These are phyloP conservation scores for Colletotrichum trifolii DNA, from an alignment of 2,329 filamentous ascomycete species.

Conservation along the genomic window DNA sequence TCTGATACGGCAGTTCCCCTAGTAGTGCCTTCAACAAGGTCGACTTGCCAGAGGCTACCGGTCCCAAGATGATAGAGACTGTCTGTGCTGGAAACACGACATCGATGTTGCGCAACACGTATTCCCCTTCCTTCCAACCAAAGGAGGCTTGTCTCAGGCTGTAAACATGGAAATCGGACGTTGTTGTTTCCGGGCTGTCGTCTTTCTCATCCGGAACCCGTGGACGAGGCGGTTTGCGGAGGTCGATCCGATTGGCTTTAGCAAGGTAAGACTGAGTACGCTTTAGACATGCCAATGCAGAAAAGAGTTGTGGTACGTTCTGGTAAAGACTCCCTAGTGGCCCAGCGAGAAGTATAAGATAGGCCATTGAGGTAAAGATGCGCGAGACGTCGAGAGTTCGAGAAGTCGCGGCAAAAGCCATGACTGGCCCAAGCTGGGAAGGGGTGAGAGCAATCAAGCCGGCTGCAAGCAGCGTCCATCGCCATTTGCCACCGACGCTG, in stretches of 20 bases:
- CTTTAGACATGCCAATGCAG: conserved; percentile 28
- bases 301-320: background rate
- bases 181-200: background rate
- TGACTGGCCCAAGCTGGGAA: background rate
- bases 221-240: background rate
- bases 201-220: background rate
- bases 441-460: background rate
- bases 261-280: conserved; percentile 49
- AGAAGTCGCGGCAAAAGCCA: background rate
- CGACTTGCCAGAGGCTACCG: conserved; percentile 51
- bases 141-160: background rate
- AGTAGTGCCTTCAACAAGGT: conserved; percentile 50
- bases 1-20: conserved; percentile 41
- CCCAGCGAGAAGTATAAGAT: background rate
- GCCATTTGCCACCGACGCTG: background rate
- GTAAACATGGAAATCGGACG: background rate
- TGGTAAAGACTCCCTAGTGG: background rate
- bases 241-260: conserved; percentile 40
- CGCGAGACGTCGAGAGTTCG: background rate
- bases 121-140: conserved; percentile 22
- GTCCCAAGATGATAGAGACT: conserved; percentile 50
- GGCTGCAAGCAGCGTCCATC: background rate
- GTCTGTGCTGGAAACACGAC: conserved; percentile 33
- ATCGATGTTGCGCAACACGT: conserved; percentile 39
- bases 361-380: background rate